Evolutionary conservation across 2,329 filamentous ascomycete genomes (phyloP), one percentile per base, ranked within the genome.

Genomic region (Lachnellula willkommii): DNA sequence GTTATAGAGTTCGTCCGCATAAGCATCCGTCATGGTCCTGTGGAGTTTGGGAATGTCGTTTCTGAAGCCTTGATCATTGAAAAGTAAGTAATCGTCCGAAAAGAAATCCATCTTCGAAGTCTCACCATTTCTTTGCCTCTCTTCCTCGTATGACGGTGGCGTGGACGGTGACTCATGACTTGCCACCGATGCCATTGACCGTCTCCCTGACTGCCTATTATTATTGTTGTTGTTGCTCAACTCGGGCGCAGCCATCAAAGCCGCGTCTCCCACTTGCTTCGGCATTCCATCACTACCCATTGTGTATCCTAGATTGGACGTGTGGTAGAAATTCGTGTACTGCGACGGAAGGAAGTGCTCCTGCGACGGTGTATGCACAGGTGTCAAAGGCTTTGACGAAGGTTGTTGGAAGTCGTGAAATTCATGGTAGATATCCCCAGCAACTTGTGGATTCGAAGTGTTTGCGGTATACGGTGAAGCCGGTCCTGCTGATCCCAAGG

Each of bases 11-110:
- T 94, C 90, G 70, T 96, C 92, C 65, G 84, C 81, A 67, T 89
- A 93, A 50, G 90, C 81, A 67, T 95, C 90, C 17, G 90, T 93
- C 74, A 94, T 90, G 0, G 91, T 94, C 55, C 90, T 81, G 63
- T 91, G 87, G 61, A 95, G 81, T 72, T 93, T 94, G 26, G 91
- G 88, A 26, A 85, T 75, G 40, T 77, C 75, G 59, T 75, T 75
- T 83, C 79, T 84, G 77, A 66, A 72, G 75, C 71, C 68, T 75
- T 72, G 67, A 68, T 55, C 22, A 50, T 63, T 58, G 57, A 54
- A 73, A 70, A 77, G 85, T 92, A 84, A 91, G 87, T 82, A 84
- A 69, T 82, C 74, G 72, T 82, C 74, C 75, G 82, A 75, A 79
- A 79, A 80, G 50, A 68, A 65, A 62, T 68, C 66, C 58, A 66